phyloP scores from a whole-genome alignment of 805 yeast genomes.

The Sugiyamaella valdiviana region DNA sequence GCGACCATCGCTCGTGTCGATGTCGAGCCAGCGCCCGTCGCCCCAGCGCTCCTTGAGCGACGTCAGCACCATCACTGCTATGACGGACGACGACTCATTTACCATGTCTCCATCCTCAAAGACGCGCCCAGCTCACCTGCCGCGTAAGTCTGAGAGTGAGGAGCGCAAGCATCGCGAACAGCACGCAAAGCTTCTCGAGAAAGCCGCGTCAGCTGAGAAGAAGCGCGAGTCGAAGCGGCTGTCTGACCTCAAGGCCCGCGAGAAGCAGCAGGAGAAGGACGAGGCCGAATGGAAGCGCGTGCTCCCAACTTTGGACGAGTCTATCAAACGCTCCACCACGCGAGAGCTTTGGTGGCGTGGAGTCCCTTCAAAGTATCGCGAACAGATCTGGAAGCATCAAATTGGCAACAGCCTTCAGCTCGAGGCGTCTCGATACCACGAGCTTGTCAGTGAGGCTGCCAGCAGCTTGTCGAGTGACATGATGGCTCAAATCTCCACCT shows the following conservation, averaged over 20 bases:
- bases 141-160: slow-evolving; percentile 56
- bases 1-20: neutral
- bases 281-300: slow-evolving; percentile 39
- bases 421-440: slow-evolving; percentile 14
- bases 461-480: neutral
- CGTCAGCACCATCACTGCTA: neutral
- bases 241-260: slow-evolving; percentile 19
- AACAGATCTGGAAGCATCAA: slow-evolving; percentile 46
- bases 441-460: slow-evolving; percentile 11
- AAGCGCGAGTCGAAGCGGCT: slow-evolving; percentile 27
- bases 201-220: slow-evolving; percentile 32
- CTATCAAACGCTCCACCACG: slow-evolving; percentile 35
- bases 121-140: slow-evolving; percentile 60
- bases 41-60: neutral
- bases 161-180: slow-evolving; percentile 48
- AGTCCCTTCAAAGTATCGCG: slow-evolving; percentile 42
- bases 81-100: neutral
- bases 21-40: neutral
- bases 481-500: slow-evolving; percentile 17
- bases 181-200: slow-evolving; percentile 38
- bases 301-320: slow-evolving; percentile 33
- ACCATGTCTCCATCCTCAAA: slow-evolving; percentile 29
- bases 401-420: slow-evolving; percentile 33
- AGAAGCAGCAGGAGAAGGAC: slow-evolving; percentile 26
- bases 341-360: slow-evolving; percentile 61